A percentile compares a stretch with the other conserved stretches of the same genome.
phyloP scores from a whole-genome alignment of 768 basidiomycete genomes.

The Phlegmacium glaucopus region DNA sequence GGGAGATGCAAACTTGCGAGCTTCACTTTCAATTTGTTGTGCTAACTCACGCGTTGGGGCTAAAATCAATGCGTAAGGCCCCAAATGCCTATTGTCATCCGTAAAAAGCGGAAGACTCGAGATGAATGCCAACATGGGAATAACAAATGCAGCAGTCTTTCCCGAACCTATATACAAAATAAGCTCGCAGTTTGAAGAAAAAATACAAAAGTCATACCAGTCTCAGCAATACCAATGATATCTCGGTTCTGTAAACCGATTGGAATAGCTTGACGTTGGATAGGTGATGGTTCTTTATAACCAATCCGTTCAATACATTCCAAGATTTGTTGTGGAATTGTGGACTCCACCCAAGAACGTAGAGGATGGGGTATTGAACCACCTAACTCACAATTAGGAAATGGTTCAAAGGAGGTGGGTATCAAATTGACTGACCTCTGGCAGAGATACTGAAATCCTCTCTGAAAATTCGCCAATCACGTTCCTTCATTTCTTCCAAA shows the following conservation, averaged over 20 bases:
- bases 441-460: constrained; percentile 98
- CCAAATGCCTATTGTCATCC: constrained; percentile 92
- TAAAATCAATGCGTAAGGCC: constrained; percentile 89
- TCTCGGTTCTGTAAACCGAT: constrained; percentile 96
- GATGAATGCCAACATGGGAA: constrained; percentile 97
- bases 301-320: constrained; percentile 88
- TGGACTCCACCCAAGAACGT: constrained; percentile 88
- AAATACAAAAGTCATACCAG: constrained; percentile 52
- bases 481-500: constrained; percentile 89
- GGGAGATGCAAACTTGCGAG: constrained; percentile 86
- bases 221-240: constrained; percentile 98
- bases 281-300: constrained; percentile 95
- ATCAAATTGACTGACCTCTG: constrained; percentile 52
- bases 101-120: constrained; percentile 78
- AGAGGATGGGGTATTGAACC: constrained; percentile 93
- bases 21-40: constrained; percentile 94
- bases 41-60: constrained; percentile 98
- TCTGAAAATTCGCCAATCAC: constrained; percentile 98
- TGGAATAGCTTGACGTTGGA: constrained; percentile 98
- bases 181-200: constrained; percentile 1
- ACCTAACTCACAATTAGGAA: constrained; percentile 40
- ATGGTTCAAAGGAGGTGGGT: neutral
- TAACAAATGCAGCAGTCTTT: constrained; percentile 98
- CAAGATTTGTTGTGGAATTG: constrained; percentile 74
- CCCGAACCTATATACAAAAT: constrained; percentile 70